phyloP scores from a whole-genome alignment of 2,329 filamentous ascomycete species.

The Didymella pinodella region DNA sequence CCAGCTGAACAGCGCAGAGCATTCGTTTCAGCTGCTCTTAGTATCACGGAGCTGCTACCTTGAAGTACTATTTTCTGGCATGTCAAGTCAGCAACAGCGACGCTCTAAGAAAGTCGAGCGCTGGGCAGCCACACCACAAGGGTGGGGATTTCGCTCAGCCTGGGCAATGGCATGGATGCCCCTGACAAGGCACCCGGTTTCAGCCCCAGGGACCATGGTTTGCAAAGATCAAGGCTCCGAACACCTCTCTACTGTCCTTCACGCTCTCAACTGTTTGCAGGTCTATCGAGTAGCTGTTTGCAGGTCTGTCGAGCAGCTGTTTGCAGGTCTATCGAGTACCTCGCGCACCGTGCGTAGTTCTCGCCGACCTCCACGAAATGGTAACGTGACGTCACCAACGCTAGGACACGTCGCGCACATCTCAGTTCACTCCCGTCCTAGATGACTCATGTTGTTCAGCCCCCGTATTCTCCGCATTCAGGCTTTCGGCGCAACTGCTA shows the following conservation, averaged over 20 bases:
- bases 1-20: background rate
- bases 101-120: background rate
- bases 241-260: background rate
- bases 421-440: background rate
- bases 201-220: slow-evolving; percentile 1
- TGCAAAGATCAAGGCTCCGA: background rate
- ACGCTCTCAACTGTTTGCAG: background rate
- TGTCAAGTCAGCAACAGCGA: slow-evolving; percentile 4
- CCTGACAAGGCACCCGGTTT: slow-evolving; percentile 2
- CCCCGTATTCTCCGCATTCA: slow-evolving; percentile 1
- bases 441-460: background rate
- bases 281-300: background rate
- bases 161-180: background rate
- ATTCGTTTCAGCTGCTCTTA: background rate
- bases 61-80: background rate
- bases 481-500: slow-evolving; percentile 17
- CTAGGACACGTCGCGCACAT: background rate
- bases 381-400: slow-evolving; percentile 16
- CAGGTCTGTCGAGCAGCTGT: background rate
- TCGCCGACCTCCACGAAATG: background rate
- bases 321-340: background rate
- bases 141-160: slow-evolving; percentile 2
- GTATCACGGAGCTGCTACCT: background rate
- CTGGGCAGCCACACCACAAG: background rate
- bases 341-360: background rate